Evolutionary conservation across 768 basidiomycete species (phyloP).

Genomic region (Rossbeevera mucosa): DNA sequence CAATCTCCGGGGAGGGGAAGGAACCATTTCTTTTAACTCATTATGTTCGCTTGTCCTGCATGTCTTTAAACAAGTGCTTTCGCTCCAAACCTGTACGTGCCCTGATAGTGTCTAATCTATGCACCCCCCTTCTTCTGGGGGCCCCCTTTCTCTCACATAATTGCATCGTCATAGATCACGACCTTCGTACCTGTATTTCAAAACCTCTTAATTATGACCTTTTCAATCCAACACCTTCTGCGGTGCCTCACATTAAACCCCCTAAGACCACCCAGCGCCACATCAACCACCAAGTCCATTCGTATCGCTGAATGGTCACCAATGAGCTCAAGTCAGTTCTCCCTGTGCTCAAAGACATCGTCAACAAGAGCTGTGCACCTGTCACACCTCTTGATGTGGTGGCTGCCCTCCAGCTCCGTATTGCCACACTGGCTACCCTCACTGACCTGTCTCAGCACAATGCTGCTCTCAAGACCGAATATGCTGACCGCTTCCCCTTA

Average conservation of each 20-base stretch:
- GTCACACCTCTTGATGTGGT: background rate
- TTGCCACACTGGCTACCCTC: too few relatives aligned
- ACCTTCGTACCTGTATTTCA: background rate
- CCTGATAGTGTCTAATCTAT: background rate
- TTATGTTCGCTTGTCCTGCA: background rate
- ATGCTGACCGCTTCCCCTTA: too few relatives aligned
- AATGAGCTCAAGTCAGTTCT: background rate
- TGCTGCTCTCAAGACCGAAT: too few relatives aligned
- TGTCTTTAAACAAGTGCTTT: background rate
- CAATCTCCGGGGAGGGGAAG: background rate
- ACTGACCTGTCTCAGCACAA: too few relatives aligned
- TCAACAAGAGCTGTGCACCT: background rate
- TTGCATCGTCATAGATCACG: background rate
- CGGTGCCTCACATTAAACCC: too few relatives aligned
- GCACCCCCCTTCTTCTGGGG: background rate
- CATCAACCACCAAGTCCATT: too few relatives aligned
- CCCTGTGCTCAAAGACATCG: background rate
- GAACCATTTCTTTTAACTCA: background rate
- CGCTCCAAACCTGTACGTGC: background rate
- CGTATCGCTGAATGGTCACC: background rate
- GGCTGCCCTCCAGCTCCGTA: too few relatives aligned
- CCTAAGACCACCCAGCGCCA: background rate
- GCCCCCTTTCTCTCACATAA: background rate
- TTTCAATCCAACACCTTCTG: too few relatives aligned
- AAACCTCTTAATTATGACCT: background rate